Evolutionary conservation across 2,329 filamentous ascomycete species (phyloP).

Genomic region (Tetracladium maxilliforme): DNA sequence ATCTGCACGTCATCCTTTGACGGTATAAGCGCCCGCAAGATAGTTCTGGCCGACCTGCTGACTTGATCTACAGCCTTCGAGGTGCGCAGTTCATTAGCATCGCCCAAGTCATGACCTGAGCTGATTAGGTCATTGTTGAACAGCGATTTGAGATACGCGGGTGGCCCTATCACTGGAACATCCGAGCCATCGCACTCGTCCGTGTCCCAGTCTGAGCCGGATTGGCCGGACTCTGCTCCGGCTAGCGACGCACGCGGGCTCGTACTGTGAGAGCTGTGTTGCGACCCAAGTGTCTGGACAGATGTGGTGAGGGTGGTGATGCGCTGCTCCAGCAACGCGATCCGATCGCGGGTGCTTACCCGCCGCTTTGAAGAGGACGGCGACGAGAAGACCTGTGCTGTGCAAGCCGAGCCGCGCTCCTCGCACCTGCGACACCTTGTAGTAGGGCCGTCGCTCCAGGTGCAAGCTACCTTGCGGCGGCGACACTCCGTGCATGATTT

Average conservation of each 20-base stretch:
- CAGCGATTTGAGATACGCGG: conserved; percentile 13
- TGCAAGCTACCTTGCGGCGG: conserved; percentile 14
- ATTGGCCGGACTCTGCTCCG: conserved; percentile 1
- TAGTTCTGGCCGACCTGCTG: conserved; percentile 4
- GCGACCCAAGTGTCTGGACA: conserved; percentile 7
- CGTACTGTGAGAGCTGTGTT: conserved; percentile 4
- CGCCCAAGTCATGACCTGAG: conserved; percentile 27
- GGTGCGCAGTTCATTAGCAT: conserved; percentile 27
- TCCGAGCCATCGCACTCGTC: conserved; percentile 6
- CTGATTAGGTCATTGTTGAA: conserved; percentile 15
- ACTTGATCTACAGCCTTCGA: conserved; percentile 4
- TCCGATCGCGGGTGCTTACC: conserved; percentile 9
- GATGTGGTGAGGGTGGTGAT: conserved; percentile 7
- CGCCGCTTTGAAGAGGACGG: conserved; percentile 3
- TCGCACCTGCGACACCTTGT: conserved; percentile 8
- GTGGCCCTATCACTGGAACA: conserved; percentile 8
- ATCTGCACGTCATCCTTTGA: conserved; percentile 9
- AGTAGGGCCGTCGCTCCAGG: conserved; percentile 10
- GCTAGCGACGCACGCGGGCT: too few relatives aligned
- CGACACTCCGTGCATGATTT: conserved; percentile 15
- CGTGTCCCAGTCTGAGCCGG: conserved; percentile 1
- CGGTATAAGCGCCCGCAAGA: conserved; percentile 10
- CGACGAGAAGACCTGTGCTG: conserved; percentile 7
- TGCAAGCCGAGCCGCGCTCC: conserved; percentile 6
- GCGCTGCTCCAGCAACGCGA: conserved; percentile 8